Percentiles rank a stretch among this genome's conserved stretches.
Evolutionary conservation across 2,329 filamentous ascomycete species (phyloP).

Genomic region (Fusarium torreyae): DNA sequence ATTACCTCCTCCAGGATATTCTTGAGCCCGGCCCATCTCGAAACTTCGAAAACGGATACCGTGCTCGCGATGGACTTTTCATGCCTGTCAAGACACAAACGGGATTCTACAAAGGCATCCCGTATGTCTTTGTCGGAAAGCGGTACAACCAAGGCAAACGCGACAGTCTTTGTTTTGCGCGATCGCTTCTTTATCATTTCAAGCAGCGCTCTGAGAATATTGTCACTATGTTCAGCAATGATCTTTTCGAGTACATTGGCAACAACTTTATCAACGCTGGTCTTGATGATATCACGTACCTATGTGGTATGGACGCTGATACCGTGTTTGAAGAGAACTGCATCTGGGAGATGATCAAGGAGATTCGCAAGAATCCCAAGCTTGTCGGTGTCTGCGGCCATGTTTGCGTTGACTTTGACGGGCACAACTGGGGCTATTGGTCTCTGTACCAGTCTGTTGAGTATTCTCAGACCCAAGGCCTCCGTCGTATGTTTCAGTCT

Average conservation of each 20-base stretch:
- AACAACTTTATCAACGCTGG: slow-evolving; percentile 57
- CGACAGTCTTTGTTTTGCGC: slow-evolving; percentile 65
- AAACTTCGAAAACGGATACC: slow-evolving; percentile 60
- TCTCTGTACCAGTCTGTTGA: slow-evolving; percentile 64
- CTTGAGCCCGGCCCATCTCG: slow-evolving; percentile 55
- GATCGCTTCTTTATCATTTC: slow-evolving; percentile 65
- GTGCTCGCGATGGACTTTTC: slow-evolving; percentile 61
- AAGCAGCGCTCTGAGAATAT: slow-evolving; percentile 59
- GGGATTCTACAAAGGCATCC: slow-evolving; percentile 62
- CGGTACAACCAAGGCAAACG: slow-evolving; percentile 66
- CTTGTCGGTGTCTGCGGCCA: slow-evolving; percentile 65
- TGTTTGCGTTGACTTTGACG: slow-evolving; percentile 63
- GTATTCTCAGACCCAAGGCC: slow-evolving; percentile 64
- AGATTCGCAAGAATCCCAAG: slow-evolving; percentile 60
- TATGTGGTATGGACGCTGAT: slow-evolving; percentile 65
- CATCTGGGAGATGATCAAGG: slow-evolving; percentile 60
- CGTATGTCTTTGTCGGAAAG: slow-evolving; percentile 65
- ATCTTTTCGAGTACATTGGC: slow-evolving; percentile 60
- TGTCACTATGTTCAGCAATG: slow-evolving; percentile 63
- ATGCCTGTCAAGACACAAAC: slow-evolving; percentile 63
- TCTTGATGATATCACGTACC: slow-evolving; percentile 59
- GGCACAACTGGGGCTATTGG: slow-evolving; percentile 60
- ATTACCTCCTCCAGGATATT: slow-evolving; percentile 64
- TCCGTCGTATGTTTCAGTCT: slow-evolving; percentile 65
- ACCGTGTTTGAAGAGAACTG: slow-evolving; percentile 63